A percentile compares a stretch with the other conserved stretches of the same genome.
phyloP scores from a whole-genome alignment of 1,139 yeast species.

The Candida sojae region DNA sequence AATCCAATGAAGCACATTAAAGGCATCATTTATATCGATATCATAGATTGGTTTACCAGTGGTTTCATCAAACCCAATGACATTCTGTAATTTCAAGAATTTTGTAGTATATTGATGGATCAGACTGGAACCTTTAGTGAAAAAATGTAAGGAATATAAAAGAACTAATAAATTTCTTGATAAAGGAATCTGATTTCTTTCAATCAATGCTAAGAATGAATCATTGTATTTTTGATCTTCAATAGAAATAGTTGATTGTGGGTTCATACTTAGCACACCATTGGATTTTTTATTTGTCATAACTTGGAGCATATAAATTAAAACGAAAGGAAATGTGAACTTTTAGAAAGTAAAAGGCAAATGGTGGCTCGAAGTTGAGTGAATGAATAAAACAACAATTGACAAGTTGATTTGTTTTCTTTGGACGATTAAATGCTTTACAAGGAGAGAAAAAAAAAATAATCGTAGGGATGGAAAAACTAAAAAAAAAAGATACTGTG shows the following conservation, averaged over 20 bases:
- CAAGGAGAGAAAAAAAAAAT: background rate
- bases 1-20: constrained; percentile 57
- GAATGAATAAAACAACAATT: background rate
- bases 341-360: no score
- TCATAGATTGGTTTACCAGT: constrained; percentile 42
- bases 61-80: constrained; percentile 21
- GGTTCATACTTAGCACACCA: background rate
- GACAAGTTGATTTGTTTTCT: background rate
- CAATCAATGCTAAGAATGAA: constrained; percentile 32
- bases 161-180: constrained; percentile 30
- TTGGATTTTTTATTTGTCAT: background rate
- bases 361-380: no score
- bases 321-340: no score
- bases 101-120: constrained; percentile 33
- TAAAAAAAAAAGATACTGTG: background rate
- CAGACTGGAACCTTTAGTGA: constrained; percentile 17
- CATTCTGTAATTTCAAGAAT: constrained; percentile 53
- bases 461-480: no score
- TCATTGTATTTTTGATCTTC: constrained; percentile 18
- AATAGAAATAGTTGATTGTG: background rate
- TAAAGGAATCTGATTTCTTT: constrained; percentile 41
- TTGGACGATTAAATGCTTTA: background rate
- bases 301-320: background rate
- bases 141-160: constrained; percentile 29
- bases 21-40: constrained; percentile 58